Evolutionary conservation across 2,329 filamentous ascomycete genomes (phyloP).

Genomic region (Phaeosphaeria sp.): DNA sequence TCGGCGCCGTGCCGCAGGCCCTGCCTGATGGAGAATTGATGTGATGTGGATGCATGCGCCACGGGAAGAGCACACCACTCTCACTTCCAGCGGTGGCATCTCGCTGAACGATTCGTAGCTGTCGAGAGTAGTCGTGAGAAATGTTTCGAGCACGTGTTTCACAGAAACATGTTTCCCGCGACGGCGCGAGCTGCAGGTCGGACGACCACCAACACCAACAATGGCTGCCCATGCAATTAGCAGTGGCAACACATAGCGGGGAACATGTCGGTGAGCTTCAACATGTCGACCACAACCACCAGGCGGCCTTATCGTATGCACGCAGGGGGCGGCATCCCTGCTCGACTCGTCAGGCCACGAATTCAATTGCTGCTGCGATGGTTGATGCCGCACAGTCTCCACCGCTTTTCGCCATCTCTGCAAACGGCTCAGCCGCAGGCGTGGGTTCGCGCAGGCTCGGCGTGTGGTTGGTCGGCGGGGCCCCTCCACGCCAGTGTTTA

Average conservation of each 20-base stretch:
- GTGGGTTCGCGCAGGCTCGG: conserved; percentile 18
- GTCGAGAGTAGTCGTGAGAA: neutral
- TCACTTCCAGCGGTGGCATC: neutral
- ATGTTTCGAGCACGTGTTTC: neutral
- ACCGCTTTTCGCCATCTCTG: conserved; percentile 34
- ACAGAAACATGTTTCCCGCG: neutral
- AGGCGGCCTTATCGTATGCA: conserved; percentile 35
- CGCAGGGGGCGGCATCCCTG: conserved; percentile 22
- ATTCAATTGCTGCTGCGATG: conserved; percentile 8
- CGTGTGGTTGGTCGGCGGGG: conserved; percentile 19
- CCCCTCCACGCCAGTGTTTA: conserved; percentile 21
- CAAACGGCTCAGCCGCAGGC: conserved; percentile 41
- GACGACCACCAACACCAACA: neutral
- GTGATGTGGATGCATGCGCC: conserved; percentile 10
- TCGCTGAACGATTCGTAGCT: neutral
- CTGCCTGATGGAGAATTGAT: conserved; percentile 1
- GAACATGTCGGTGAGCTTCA: conserved; percentile 33
- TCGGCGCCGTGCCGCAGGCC: conserved; percentile 10
- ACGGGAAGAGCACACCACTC: neutral
- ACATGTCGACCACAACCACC: conserved; percentile 17
- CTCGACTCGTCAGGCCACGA: conserved; percentile 15
- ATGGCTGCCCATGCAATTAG: neutral
- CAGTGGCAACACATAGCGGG: conserved; percentile 1
- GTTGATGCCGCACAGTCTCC: conserved; percentile 17
- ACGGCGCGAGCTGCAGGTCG: neutral